Evolutionary conservation across 2,329 filamentous ascomycete species (phyloP).

Genomic region (Fusarium heterosporum): DNA sequence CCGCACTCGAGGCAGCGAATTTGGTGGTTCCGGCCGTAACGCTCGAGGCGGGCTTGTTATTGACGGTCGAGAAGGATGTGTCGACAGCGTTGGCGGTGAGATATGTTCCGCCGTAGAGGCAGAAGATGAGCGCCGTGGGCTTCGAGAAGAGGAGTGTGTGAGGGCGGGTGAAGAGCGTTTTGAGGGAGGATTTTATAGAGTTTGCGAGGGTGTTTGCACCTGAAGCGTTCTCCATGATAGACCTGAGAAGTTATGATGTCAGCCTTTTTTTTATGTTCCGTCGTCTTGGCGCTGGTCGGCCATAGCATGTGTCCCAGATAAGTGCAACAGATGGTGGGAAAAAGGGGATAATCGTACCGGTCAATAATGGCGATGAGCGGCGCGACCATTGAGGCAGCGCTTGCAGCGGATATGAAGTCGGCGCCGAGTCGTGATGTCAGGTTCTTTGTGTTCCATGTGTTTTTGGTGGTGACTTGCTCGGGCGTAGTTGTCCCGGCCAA

Average conservation of each 20-base stretch:
- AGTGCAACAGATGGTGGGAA: not conserved
- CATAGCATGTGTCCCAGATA: not conserved
- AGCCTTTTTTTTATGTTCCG: constrained; percentile 8
- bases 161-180: constrained; percentile 68
- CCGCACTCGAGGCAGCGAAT: constrained; percentile 81
- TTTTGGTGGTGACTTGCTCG: constrained; percentile 26
- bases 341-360: constrained; percentile 63
- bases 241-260: constrained; percentile 57
- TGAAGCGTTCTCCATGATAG: constrained; percentile 85
- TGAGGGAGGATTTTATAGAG: constrained; percentile 70
- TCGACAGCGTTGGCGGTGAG: constrained; percentile 89
- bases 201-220: constrained; percentile 69
- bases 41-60: constrained; percentile 65
- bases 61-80: constrained; percentile 76
- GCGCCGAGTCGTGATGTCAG: constrained; percentile 73
- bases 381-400: constrained; percentile 80
- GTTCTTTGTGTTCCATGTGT: constrained; percentile 80
- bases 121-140: constrained; percentile 76
- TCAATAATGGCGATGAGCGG: constrained; percentile 91
- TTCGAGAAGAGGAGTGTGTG: constrained; percentile 71
- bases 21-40: constrained; percentile 82
- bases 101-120: constrained; percentile 90
- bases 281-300: constrained; percentile 21
- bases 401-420: constrained; percentile 76
- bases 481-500: constrained; percentile 38